Evolutionary conservation across 1,139 yeast genomes (phyloP), one percentile per base, ranked within the genome.

Genomic region (Debaryomyces nepalensis): DNA sequence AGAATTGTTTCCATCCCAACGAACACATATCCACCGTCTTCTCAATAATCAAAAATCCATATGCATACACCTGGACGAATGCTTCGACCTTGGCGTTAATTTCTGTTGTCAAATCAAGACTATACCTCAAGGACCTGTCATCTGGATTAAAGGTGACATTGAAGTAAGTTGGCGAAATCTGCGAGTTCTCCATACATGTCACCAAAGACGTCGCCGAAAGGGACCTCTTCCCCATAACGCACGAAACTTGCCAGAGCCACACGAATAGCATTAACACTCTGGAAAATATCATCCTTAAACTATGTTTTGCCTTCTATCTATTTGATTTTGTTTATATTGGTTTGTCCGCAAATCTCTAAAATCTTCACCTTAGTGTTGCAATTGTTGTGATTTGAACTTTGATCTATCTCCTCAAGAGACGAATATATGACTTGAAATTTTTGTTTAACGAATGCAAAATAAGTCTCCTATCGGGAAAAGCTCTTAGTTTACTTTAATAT

Each of bases 1-100:
- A 86, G 57, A 86, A 85, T 63, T 86, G 93, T 57, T 83, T 84
- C 87, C 90, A 83, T 16, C 80, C 81, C 45, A 84, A 58, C 14
- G 54, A 38, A 66, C 95, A 86, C 51, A 83, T 57, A 52, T 84
- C 77, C 39, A 85, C 63, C 4, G 59, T 57, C 51, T 71, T 68
- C 9, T 75, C 68, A 49, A 85, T 82, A 55, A 85, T 75, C 42
- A 70, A 61, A 63, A 86, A 84, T 1, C 95, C 95, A 57, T 85
- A 86, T 4, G 93, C 95, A 54, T 80, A 84, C 14, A 86, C 87
- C 41, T 77, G 78, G 22, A 83, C 69, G 41, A 76, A 75, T 3
- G 89, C 93, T 26, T 57, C 55, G 45, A 85, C 76, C 48, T 81
- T 73, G 22, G 79, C 81, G 40, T 72, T 66, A 42, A 86, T 72